Base-by-base conservation (phyloP, 106 monocot genomes). In the Dendrobium catenatum region DNA sequence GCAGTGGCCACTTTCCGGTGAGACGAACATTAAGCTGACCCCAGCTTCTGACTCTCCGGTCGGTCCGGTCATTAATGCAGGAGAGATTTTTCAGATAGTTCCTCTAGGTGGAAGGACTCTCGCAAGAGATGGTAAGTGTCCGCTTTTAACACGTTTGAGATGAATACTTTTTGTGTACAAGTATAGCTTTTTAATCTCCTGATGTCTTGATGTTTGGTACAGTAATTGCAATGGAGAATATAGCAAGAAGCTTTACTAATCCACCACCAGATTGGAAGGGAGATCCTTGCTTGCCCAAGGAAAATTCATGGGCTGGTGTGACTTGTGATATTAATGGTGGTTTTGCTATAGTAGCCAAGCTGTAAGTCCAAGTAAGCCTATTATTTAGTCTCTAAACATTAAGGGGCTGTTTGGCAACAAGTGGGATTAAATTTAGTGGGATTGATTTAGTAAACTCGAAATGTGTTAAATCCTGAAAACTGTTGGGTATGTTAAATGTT, bases 31-130 rank as follows among this genome's bases (percentile, higher is more conserved):
- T 73, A 81, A 42, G 16, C 43, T 98, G 86, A 86, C 82, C 2
- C 97, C 97, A 6, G 80, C 80, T 22, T 24, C 46, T 41, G 77
- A 79, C 31, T 98, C 97, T 6, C 83, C 91, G 0, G 94, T 92
- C n/a, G 94, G 94, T 9, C 94, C 97, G 0, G 83, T 98, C 24
- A 94, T 98, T 82, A 98, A 89, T 79, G 92, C 92, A 16, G 92
- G 86, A 31, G 92, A 92, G 84, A 55, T 89, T 15, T 80, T 89
- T 84, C 86, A 84, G 44, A 78, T 92, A 22, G 82, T 89, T 20
- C 85, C 87, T 13, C 75, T 89, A 4, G 77, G 78, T 47, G 84
- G 84, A 73, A 82, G 68, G 44, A 92, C 92, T 13, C 59, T 75
- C 16, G 86, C 89, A 22, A 87, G 88, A 88, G 92, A 92, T 85